A percentile compares a stretch with the other conserved stretches of the same genome.
Evolutionary conservation across 169 alveolate species (phyloP).

Genomic region (Cryptosporidium parvum): DNA sequence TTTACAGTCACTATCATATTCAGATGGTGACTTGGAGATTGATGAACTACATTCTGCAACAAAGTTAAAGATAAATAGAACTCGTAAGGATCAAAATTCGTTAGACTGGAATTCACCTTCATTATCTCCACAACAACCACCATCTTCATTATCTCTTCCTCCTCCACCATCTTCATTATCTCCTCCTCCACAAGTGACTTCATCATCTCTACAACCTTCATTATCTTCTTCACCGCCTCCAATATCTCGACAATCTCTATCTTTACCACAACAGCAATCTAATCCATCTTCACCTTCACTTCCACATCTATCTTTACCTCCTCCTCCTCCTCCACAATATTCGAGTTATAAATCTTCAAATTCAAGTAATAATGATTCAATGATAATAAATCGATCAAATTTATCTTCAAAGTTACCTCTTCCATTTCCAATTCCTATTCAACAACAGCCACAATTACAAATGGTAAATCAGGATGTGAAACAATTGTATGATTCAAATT

Average conservation of each 20-base stretch:
- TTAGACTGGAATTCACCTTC: too few species aligned
- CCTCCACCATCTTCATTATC: background rate
- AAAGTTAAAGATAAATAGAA: background rate
- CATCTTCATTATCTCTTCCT: too few species aligned
- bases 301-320: background rate
- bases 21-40: slow-evolving; percentile 61
- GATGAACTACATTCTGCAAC: slow-evolving; percentile 41
- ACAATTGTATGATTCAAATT: background rate
- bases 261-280: too few species aligned
- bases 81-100: background rate
- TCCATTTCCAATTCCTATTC: background rate
- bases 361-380: background rate
- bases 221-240: too few species aligned
- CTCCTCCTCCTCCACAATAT: background rate
- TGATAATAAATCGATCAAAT: background rate
- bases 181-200: background rate
- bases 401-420: background rate
- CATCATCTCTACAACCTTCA: background rate
- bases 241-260: too few species aligned
- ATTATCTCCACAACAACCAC: background rate
- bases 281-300: too few species aligned
- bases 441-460: slow-evolving; percentile 5
- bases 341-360: background rate
- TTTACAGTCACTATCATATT: background rate
- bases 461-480: background rate